Conservation (phyloP, 768 basidiomycete genomes). For the Pleurotus tuber-regium region DNA sequence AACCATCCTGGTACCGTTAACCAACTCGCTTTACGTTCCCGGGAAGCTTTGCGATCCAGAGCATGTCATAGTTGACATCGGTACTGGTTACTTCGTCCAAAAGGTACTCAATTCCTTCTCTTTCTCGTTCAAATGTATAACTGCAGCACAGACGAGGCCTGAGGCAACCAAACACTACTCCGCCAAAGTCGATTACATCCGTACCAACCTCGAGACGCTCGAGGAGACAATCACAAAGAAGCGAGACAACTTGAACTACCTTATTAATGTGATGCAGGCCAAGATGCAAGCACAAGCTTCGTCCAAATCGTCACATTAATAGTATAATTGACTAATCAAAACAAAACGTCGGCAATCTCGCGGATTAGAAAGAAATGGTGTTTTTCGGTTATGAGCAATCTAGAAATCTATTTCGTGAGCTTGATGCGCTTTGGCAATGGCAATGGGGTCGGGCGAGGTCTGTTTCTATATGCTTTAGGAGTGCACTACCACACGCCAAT, state of each 20-base stretch:
- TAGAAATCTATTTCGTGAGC: too few species aligned
- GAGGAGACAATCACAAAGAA: constrained; percentile 91
- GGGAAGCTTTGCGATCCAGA: constrained; percentile 82
- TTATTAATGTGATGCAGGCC: constrained; percentile 71
- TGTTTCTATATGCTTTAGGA: too few species aligned
- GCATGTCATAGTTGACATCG: constrained; percentile 91
- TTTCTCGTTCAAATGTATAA: background rate
- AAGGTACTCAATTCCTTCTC: constrained; percentile 55
- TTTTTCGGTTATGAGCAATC: too few species aligned
- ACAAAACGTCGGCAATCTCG: too few species aligned
- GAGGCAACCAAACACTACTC: constrained; percentile 84
- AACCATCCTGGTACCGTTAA: constrained; percentile 87
- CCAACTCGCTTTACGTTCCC: constrained; percentile 93
- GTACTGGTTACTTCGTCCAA: constrained; percentile 94
- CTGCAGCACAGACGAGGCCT: constrained; percentile 61
- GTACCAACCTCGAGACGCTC: constrained; percentile 77
- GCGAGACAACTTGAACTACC: constrained; percentile 49
- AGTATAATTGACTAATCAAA: too few species aligned
- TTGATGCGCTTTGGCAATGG: too few species aligned
- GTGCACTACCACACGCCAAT: too few species aligned
- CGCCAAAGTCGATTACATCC: constrained; percentile 78
- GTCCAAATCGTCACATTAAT: constrained; percentile 1
- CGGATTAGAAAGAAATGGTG: too few species aligned
- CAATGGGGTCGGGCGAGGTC: too few species aligned
- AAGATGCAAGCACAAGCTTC: constrained; percentile 40